Evolutionary conservation across 352 stramenopile genomes (phyloP).

Genomic region (Globisporangium cylindrosporum): DNA sequence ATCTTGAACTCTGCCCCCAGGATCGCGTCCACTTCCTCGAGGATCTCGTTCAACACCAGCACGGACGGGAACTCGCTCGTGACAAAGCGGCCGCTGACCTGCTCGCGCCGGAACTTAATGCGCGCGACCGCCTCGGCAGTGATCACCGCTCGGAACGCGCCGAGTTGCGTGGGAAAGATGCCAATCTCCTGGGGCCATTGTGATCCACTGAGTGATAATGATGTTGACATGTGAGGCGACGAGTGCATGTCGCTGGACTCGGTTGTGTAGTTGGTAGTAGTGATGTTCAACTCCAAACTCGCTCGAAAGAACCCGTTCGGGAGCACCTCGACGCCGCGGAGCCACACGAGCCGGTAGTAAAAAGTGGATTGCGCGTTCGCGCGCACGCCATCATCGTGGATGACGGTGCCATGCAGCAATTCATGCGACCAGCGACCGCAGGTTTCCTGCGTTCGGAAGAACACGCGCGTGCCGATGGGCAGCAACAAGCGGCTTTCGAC

Average conservation of each 20-base stretch:
- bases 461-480: constrained; percentile 40
- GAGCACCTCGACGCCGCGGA: constrained; percentile 62
- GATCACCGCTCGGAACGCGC: constrained; percentile 55
- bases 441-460: constrained; percentile 44
- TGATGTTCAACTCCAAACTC: constrained; percentile 34
- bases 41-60: constrained; percentile 42
- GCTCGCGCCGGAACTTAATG: constrained; percentile 46
- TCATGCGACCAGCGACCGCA: constrained; percentile 48
- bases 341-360: constrained; percentile 66
- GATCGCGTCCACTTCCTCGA: constrained; percentile 36
- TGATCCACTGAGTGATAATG: background rate
- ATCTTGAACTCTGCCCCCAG: constrained; percentile 43
- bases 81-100: constrained; percentile 28
- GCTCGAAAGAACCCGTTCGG: constrained; percentile 65
- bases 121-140: constrained; percentile 53
- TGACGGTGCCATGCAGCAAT: constrained; percentile 49
- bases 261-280: background rate
- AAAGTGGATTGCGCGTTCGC: constrained; percentile 13
- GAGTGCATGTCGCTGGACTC: background rate
- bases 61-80: constrained; percentile 38
- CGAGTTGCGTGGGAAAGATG: constrained; percentile 50
- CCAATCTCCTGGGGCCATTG: constrained; percentile 49
- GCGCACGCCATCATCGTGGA: constrained; percentile 29
- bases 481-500: constrained; percentile 30
- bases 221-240: background rate